Percentiles rank a stretch among this genome's conserved stretches.
Evolutionary conservation across 805 yeast species (phyloP).

Genomic region (Saturnispora kantuleensis): DNA sequence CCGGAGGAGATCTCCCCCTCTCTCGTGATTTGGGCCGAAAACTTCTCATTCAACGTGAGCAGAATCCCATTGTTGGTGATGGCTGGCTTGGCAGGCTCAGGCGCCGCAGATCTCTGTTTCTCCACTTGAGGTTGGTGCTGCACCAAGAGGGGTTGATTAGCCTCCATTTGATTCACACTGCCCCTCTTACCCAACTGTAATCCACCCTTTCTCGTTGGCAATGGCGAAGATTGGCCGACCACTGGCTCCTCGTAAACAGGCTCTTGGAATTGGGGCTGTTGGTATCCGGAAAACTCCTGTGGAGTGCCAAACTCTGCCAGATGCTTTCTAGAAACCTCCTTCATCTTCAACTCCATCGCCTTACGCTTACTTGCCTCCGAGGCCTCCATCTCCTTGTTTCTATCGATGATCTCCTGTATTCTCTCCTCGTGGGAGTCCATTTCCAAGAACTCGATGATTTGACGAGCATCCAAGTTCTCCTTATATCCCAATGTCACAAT

Average conservation of each 20-base stretch:
- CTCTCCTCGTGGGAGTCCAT: constrained; percentile 99
- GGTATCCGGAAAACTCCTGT: neutral
- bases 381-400: constrained; percentile 94
- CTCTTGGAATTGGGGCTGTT: constrained; percentile 14
- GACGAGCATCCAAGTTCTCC: constrained; percentile 73
- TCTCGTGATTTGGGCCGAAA: constrained; percentile 68
- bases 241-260: constrained; percentile 9
- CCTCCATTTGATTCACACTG: constrained; percentile 13
- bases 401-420: constrained; percentile 94
- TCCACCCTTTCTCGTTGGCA: constrained; percentile 51
- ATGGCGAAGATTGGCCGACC: neutral
- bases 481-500: constrained; percentile 82
- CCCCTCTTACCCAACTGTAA: constrained; percentile 63
- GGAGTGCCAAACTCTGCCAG: constrained; percentile 21
- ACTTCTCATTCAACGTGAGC: constrained; percentile 65
- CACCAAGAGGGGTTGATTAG: constrained; percentile 24
- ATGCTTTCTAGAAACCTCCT: constrained; percentile 57
- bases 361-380: constrained; percentile 93
- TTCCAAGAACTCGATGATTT: constrained; percentile 80
- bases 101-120: constrained; percentile 10
- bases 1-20: constrained; percentile 67
- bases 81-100: constrained; percentile 25
- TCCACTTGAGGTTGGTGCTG: constrained; percentile 18
- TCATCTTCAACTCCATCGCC: constrained; percentile 82
- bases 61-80: constrained; percentile 65